Conservation (phyloP, 257 asterid genomes). For the Solanum pinnatisectum region DNA sequence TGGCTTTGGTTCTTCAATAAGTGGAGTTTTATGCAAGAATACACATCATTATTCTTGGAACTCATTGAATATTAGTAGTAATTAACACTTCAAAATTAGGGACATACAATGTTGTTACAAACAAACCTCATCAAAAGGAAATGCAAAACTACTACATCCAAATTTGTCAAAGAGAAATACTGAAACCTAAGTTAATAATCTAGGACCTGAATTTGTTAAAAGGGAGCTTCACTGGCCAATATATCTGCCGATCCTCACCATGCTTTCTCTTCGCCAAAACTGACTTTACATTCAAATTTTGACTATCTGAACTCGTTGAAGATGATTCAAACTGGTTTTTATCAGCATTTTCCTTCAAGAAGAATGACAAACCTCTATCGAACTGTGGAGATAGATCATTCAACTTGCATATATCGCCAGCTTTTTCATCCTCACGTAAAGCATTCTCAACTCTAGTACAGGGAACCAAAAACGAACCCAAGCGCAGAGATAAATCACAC, state of each 20-base stretch:
- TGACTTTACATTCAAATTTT: slow-evolving; percentile 5
- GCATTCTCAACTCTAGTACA: slow-evolving; percentile 7
- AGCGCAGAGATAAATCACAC: slow-evolving; percentile 74
- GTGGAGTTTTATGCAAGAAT: neutral
- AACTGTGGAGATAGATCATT: slow-evolving; percentile 10
- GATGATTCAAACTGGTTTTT: neutral
- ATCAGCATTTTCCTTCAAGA: slow-evolving; percentile 4
- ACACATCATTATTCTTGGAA: neutral
- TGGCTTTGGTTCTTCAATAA: neutral
- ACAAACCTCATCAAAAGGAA: neutral
- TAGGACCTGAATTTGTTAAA: slow-evolving; percentile 11
- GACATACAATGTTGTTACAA: neutral
- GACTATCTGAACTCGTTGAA: slow-evolving; percentile 9
- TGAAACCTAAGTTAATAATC: neutral
- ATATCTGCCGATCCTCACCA: slow-evolving; percentile 9
- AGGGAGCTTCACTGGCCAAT: slow-evolving; percentile 15
- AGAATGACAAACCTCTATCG: slow-evolving; percentile 12
- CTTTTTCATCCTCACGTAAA: slow-evolving; percentile 14
- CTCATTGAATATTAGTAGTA: neutral
- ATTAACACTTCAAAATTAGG: slow-evolving; percentile 3
- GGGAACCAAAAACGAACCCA: slow-evolving; percentile 50
- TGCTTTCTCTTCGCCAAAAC: slow-evolving; percentile 11
- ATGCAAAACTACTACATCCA: neutral
- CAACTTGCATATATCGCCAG: slow-evolving; percentile 12
- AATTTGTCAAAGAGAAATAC: neutral